Percentiles rank a stretch among this genome's conserved stretches.
Evolutionary conservation across 2,329 filamentous ascomycete genomes (phyloP).

Genomic region (Hirsutella minnesotensis): DNA sequence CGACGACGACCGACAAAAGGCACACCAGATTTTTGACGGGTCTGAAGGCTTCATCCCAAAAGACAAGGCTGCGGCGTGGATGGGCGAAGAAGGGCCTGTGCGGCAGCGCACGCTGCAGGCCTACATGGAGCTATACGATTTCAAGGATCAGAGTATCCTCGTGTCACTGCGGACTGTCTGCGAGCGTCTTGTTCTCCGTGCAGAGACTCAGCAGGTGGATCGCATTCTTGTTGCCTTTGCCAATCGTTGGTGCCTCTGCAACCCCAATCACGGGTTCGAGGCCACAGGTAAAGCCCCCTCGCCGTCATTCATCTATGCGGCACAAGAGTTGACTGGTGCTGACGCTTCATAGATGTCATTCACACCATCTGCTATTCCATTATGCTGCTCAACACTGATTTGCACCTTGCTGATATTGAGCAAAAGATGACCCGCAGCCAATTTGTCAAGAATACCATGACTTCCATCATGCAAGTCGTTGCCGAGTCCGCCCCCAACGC

Average conservation of each 20-base stretch:
- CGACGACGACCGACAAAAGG: conserved; percentile 64
- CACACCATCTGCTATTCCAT: conserved; percentile 97
- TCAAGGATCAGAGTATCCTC: conserved; percentile 69
- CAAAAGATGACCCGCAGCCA: conserved; percentile 91
- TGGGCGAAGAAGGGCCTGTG: conserved; percentile 61
- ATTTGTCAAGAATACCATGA: conserved; percentile 93
- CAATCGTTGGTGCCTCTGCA: conserved; percentile 85
- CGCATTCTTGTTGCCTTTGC: conserved; percentile 85
- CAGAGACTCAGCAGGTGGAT: conserved; percentile 94
- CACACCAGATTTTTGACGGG: conserved; percentile 73
- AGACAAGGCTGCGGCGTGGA: conserved; percentile 73
- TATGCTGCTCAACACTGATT: conserved; percentile 87
- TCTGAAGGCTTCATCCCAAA: conserved; percentile 71
- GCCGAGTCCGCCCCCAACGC: conserved; percentile 58
- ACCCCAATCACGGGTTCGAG: conserved; percentile 87
- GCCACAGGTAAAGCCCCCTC: conserved; percentile 50
- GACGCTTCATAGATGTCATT: conserved; percentile 59
- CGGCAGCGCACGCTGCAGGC: conserved; percentile 51
- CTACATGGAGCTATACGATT: conserved; percentile 91
- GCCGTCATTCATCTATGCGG: too few relatives aligned
- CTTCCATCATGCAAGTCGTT: conserved; percentile 69
- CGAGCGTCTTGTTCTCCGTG: conserved; percentile 67
- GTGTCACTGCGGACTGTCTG: conserved; percentile 70
- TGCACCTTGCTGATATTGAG: conserved; percentile 90
- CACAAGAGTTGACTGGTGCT: too few relatives aligned